Evolutionary conservation across 2,329 filamentous ascomycete species (phyloP), one percentile per base, ranked within the genome.

Genomic region (Ophiostoma montium): DNA sequence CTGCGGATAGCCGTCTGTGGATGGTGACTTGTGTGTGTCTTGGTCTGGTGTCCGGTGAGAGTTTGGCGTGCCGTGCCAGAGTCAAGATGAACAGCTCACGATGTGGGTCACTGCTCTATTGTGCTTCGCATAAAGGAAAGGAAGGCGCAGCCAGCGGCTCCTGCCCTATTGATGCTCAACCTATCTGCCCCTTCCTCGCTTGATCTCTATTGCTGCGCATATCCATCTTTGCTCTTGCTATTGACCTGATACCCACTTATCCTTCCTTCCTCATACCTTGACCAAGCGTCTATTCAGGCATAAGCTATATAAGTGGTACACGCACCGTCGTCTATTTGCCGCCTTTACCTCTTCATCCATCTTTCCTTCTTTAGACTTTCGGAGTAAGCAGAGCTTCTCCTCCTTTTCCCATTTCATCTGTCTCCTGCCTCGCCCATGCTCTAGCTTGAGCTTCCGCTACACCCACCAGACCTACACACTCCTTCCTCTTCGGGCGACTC

Each of bases 401-500:
- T 16, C 30, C 23, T n/a, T 35, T 15, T 35, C 41, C 13, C 18
- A 15, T 19, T 19, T n/a, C 13, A n/a, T n/a, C 23, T 45, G 44
- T 46, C 19, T 35, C 15, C 27, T 9, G 21, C 23, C 42, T 39
- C 43, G 32, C 18, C 44, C 43, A 23, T 41, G 21, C 8, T 23
- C n/a, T 39, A 4, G 11, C 38, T 9, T 27, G 19, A 23, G 44
- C 38, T 21, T 23, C 18, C 35, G 11, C 38, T 39, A n/a, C 39
- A n/a, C 32, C 41, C 18, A 41, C 35, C 19, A 50, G 18, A 23
- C 12, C 12, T 46, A n/a, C 42, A 33, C 35, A 39, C 47, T 49
- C 50, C 46, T 49, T 51, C 46, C 47, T 46, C 27, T 48, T 46
- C 23, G 46, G 50, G 41, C 38, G 39, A 33, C 18, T 50, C 33